A percentile compares a stretch with the other conserved stretches of the same genome.
Evolutionary conservation across 441 rosid species (phyloP).

Genomic region (Gossypium davidsonii): DNA sequence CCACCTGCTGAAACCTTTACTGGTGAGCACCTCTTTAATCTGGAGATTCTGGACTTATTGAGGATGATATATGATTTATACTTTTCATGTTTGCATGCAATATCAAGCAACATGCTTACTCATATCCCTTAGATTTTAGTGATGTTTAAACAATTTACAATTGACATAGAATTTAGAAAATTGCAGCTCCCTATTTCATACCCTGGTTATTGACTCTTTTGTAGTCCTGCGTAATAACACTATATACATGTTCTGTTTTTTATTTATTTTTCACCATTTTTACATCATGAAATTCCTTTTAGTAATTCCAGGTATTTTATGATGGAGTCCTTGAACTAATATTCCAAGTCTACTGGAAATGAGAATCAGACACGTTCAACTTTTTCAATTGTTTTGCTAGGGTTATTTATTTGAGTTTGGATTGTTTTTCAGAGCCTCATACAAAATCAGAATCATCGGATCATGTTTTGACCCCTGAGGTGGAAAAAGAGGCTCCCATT

Average conservation of each 20-base stretch:
- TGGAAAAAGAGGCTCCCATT: constrained; percentile 30
- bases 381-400: background rate
- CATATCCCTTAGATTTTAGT: background rate
- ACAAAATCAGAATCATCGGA: constrained; percentile 49
- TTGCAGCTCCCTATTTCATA: background rate
- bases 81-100: background rate
- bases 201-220: background rate
- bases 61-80: background rate
- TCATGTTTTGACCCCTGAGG: constrained; percentile 43
- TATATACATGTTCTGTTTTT: background rate
- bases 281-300: background rate
- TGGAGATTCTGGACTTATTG: constrained; percentile 9
- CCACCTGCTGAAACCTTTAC: constrained; percentile 28
- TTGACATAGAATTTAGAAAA: background rate
- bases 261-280: background rate
- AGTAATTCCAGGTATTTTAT: background rate
- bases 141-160: background rate
- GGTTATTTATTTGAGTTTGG: constrained; percentile 1
- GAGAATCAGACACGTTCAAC: background rate
- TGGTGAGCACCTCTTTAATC: constrained; percentile 35
- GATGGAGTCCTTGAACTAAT: background rate
- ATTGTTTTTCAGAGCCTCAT: constrained; percentile 27
- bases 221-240: background rate
- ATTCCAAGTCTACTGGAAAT: background rate
- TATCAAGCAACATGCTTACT: background rate